These are phyloP conservation scores for Marasmius fiardii DNA, from an alignment of 1,284 basidiomycete species.

Conservation along the genomic window DNA sequence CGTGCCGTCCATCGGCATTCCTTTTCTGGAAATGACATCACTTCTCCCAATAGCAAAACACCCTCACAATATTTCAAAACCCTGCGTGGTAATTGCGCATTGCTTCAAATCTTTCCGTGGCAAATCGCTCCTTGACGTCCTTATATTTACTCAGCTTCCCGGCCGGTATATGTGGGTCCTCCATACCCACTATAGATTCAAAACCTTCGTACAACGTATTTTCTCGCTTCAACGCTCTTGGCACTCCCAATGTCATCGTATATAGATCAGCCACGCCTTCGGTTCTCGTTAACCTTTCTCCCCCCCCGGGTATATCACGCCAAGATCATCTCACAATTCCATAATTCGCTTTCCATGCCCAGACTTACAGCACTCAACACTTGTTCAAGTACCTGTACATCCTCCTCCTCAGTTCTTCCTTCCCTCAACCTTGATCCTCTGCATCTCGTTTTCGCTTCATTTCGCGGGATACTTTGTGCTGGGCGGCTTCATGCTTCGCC, in stretches of 20 bases:
- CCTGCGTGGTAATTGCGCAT: too few species aligned
- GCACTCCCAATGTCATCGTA: not conserved
- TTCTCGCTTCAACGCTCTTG: not conserved
- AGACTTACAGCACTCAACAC: too few species aligned
- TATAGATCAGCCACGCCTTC: not conserved
- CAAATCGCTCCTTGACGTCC: too few species aligned
- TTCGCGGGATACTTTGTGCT: conserved; percentile 83
- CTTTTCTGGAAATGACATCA: too few species aligned
- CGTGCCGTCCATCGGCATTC: not conserved
- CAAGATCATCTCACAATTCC: not conserved
- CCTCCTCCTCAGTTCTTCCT: not conserved
- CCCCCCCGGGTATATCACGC: not conserved
- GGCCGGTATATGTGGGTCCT: too few species aligned
- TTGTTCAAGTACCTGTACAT: too few species aligned
- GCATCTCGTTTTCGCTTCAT: conserved; percentile 89
- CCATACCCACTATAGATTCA: not conserved
- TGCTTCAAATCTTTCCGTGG: too few species aligned
- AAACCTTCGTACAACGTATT: not conserved
- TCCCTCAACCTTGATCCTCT: conserved; percentile 60
- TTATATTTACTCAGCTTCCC: too few species aligned
- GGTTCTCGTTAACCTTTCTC: not conserved
- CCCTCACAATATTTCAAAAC: too few species aligned
- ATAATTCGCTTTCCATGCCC: not conserved
- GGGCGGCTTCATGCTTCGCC: conserved; percentile 86
- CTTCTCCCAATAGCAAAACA: too few species aligned